A percentile compares a stretch with the other conserved stretches of the same genome.
Conservation (phyloP, 164 flowering plant species). For the Berberis thunbergii region DNA sequence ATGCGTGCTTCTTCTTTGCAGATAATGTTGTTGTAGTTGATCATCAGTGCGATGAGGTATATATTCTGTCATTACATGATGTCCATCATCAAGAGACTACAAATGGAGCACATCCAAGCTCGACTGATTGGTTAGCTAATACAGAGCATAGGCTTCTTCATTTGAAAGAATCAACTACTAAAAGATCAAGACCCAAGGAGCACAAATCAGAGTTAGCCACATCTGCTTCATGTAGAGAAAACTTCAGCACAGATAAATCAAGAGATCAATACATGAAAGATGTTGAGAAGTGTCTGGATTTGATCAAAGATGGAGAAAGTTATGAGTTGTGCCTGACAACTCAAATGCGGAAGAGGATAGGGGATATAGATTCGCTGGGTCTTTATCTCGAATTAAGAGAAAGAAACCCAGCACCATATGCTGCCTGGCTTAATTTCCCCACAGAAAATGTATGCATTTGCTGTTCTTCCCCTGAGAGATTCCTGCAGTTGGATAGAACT, state of each 20-base stretch:
- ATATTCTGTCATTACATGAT: conserved; percentile 52
- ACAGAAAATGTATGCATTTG: conserved; percentile 62
- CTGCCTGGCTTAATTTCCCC: conserved; percentile 90
- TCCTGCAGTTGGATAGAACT: conserved; percentile 54
- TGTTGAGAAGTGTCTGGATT: conserved; percentile 58
- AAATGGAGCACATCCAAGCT: conserved; percentile 6
- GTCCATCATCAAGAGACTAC: conserved; percentile 4
- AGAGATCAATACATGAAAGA: conserved; percentile 65
- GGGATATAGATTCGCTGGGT: conserved; percentile 41
- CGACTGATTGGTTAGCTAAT: conserved; percentile 55
- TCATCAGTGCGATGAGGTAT: conserved; percentile 62
- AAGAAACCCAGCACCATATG: conserved; percentile 93
- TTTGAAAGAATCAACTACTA: conserved; percentile 21
- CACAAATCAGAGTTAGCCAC: conserved; percentile 7
- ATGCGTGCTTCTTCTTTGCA: conserved; percentile 95
- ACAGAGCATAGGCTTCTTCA: conserved; percentile 51
- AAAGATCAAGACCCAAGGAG: conserved; percentile 4
- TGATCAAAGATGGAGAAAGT: conserved; percentile 93
- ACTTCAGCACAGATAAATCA: conserved; percentile 57
- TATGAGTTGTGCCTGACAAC: conserved; percentile 94
- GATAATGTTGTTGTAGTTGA: conserved; percentile 79
- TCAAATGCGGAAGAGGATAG: conserved; percentile 51
- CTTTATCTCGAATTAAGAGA: conserved; percentile 77
- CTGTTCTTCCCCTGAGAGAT: conserved; percentile 96
- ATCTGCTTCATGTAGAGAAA: conserved; percentile 15